Conservation (phyloP, 228 moss, liverwort and hornwort species). For the Sphagnum magellanicum region DNA sequence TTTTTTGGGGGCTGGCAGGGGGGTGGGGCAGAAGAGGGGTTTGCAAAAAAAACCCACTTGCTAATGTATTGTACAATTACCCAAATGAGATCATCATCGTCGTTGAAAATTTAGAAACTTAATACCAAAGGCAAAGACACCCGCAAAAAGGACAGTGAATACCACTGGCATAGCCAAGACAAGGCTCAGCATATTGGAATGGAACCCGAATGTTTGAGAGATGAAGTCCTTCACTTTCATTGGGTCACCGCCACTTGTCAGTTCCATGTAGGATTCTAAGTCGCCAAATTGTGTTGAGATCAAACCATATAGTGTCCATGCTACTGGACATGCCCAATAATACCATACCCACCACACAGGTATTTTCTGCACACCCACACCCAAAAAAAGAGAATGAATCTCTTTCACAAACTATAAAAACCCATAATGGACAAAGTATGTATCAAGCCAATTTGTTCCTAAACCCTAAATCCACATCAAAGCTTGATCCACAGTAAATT, state of each 20-base stretch:
- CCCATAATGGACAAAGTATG: background rate
- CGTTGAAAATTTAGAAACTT: constrained; percentile 52
- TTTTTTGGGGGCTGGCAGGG: no score
- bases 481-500: background rate
- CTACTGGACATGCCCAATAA: constrained; percentile 55
- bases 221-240: constrained; percentile 38
- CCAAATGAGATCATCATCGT: constrained; percentile 17
- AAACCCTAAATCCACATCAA: background rate
- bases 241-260: constrained; percentile 27
- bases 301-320: constrained; percentile 57
- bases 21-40: no score
- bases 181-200: constrained; percentile 27
- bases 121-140: constrained; percentile 45
- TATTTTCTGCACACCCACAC: constrained; percentile 28
- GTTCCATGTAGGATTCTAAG: constrained; percentile 22
- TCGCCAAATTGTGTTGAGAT: constrained; percentile 49
- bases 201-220: constrained; percentile 39
- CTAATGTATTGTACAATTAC: no score
- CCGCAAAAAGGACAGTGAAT: constrained; percentile 44
- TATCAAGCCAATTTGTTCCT: background rate
- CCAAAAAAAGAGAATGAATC: background rate
- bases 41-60: no score
- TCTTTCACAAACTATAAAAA: background rate
- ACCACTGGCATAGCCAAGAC: constrained; percentile 55
- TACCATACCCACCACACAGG: constrained; percentile 65